Evolutionary conservation across 2,329 filamentous ascomycete genomes (phyloP).

Genomic region (Exophiala sp.): DNA sequence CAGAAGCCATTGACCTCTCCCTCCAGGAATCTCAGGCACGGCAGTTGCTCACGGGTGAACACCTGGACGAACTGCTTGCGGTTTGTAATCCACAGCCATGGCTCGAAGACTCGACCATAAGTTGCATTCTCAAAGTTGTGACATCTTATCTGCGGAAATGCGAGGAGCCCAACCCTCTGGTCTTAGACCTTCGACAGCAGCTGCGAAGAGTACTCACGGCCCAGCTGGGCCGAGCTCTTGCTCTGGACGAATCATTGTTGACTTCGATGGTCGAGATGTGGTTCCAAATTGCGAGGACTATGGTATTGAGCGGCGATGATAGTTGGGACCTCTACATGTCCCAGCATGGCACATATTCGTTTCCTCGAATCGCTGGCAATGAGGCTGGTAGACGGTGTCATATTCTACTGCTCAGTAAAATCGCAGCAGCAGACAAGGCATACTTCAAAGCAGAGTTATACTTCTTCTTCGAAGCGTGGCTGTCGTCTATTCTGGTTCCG

Average conservation of each 20-base stretch:
- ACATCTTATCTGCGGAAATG: constrained; percentile 15
- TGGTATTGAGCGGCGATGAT: constrained; percentile 6
- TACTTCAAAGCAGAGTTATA: constrained; percentile 8
- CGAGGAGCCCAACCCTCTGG: neutral
- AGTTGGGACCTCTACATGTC: constrained; percentile 20
- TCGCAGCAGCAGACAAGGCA: constrained; percentile 1
- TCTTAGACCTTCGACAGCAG: neutral
- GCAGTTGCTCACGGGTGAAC: constrained; percentile 6
- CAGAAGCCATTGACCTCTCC: constrained; percentile 16
- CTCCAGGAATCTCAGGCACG: constrained; percentile 11
- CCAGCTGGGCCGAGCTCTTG: constrained; percentile 4
- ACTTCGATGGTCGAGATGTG: constrained; percentile 17
- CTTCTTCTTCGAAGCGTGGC: constrained; percentile 14
- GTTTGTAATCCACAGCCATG: neutral
- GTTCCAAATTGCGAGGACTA: constrained; percentile 13
- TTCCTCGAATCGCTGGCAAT: constrained; percentile 7
- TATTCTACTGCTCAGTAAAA: constrained; percentile 19
- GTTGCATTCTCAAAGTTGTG: constrained; percentile 10
- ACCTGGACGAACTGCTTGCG: neutral
- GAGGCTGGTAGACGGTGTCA: constrained; percentile 14
- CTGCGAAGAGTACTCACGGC: constrained; percentile 8
- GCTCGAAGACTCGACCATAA: constrained; percentile 5
- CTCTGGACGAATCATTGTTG: constrained; percentile 8
- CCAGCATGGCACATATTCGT: constrained; percentile 7
- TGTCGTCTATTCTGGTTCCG: constrained; percentile 12